Conservation (phyloP, 805 yeast species). For the Teunomyces aglyptinius region DNA sequence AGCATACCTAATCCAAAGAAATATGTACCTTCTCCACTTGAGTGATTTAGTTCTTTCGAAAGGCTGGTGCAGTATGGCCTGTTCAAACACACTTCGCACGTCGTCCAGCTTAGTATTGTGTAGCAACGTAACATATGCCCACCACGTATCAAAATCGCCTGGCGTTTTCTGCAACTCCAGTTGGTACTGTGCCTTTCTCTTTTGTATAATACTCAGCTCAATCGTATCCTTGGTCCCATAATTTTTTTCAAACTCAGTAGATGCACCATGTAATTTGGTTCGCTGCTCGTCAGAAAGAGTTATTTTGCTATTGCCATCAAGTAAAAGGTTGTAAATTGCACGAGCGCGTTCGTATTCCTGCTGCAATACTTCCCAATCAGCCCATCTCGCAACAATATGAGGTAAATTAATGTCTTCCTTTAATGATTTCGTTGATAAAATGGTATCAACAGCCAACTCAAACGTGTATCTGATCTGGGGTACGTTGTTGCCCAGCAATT, state of each 20-base stretch:
- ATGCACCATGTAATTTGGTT: constrained; percentile 35
- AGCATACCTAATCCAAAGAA: constrained; percentile 67
- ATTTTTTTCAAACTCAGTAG: constrained; percentile 62
- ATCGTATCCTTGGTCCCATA: constrained; percentile 56
- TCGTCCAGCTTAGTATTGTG: constrained; percentile 32
- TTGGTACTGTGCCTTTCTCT: constrained; percentile 58
- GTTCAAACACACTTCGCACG: constrained; percentile 30
- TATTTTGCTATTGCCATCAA: constrained; percentile 20
- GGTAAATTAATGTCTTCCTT: constrained; percentile 27
- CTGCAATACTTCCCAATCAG: constrained; percentile 64
- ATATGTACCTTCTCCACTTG: constrained; percentile 68
- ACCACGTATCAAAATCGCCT: constrained; percentile 76
- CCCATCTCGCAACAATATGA: constrained; percentile 52
- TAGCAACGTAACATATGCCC: constrained; percentile 61
- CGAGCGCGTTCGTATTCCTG: constrained; percentile 63
- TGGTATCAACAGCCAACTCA: constrained; percentile 58
- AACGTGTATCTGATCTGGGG: constrained; percentile 60
- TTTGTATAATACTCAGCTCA: constrained; percentile 50
- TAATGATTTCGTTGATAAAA: not conserved
- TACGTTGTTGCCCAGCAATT: constrained; percentile 39
- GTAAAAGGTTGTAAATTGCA: constrained; percentile 52
- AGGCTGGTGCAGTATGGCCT: constrained; percentile 45
- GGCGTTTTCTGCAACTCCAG: constrained; percentile 45
- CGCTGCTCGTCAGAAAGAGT: constrained; percentile 27
- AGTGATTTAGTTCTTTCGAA: constrained; percentile 22